Conservation (phyloP, 345 rosid genomes). For the Pseudoturritis turrita region DNA sequence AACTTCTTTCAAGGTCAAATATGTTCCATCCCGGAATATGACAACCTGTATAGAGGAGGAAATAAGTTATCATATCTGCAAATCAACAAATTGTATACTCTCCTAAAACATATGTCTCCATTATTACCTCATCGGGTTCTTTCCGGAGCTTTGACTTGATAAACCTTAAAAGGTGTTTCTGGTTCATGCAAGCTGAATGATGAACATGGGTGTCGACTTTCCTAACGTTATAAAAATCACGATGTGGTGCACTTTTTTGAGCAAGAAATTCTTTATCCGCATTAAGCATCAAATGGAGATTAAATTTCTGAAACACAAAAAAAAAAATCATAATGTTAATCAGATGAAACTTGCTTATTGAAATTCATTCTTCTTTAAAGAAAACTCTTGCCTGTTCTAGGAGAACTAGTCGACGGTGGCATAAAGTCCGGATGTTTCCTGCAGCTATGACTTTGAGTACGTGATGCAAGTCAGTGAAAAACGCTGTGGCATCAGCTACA, state of each 20-base stretch:
- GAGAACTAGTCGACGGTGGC: slow-evolving; percentile 88
- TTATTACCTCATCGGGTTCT: slow-evolving; percentile 94
- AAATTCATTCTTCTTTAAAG: background rate
- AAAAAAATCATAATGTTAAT: slow-evolving; percentile 9
- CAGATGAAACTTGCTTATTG: background rate
- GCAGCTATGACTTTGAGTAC: slow-evolving; percentile 82
- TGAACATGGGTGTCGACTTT: slow-evolving; percentile 99
- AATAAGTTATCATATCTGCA: background rate
- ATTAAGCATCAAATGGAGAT: slow-evolving; percentile 98
- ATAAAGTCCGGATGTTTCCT: slow-evolving; percentile 92
- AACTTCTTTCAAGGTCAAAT: slow-evolving; percentile 91
- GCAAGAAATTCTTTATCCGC: slow-evolving; percentile 96
- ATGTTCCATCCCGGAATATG: slow-evolving; percentile 96
- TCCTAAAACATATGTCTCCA: background rate
- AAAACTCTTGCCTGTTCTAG: slow-evolving; percentile 70
- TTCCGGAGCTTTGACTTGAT: slow-evolving; percentile 95
- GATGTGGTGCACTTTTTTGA: slow-evolving; percentile 99
- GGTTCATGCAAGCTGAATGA: slow-evolving; percentile 99
- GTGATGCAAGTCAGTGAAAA: slow-evolving; percentile 88
- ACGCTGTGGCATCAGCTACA: slow-evolving; percentile 83
- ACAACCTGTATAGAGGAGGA: slow-evolving; percentile 69
- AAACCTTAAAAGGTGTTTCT: slow-evolving; percentile 96
- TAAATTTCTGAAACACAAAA: slow-evolving; percentile 70
- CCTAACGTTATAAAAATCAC: slow-evolving; percentile 96
- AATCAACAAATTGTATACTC: background rate